Evolutionary conservation across 805 yeast genomes (phyloP).

Genomic region (Torulaspora indica): DNA sequence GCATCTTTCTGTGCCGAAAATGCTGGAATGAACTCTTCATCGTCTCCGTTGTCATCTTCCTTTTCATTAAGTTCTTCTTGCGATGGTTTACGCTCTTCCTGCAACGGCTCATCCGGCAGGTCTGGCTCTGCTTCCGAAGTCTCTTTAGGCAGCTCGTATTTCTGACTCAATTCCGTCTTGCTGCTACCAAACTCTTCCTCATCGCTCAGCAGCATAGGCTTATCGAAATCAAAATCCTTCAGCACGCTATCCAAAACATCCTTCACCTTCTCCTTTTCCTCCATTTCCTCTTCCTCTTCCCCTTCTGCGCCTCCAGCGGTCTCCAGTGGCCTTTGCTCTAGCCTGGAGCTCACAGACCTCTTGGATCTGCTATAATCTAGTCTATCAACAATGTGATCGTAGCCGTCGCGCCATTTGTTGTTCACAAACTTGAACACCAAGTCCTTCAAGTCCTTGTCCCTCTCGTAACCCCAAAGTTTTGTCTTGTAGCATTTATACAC

Average conservation of each 20-base stretch:
- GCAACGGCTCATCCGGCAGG: constrained; percentile 7
- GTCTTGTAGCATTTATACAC: constrained; percentile 59
- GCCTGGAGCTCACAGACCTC: constrained; percentile 7
- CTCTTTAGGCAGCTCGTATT: neutral
- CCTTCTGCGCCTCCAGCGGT: constrained; percentile 11
- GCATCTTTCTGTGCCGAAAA: constrained; percentile 31
- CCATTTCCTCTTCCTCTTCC: constrained; percentile 36
- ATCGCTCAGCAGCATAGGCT: constrained; percentile 46
- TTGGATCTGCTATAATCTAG: constrained; percentile 34
- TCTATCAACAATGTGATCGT: constrained; percentile 72
- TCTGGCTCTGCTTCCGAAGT: neutral
- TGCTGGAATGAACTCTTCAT: constrained; percentile 51
- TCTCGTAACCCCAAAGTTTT: constrained; percentile 88
- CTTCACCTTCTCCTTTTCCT: constrained; percentile 44
- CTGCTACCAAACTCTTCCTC: constrained; percentile 7
- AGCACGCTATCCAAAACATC: constrained; percentile 48
- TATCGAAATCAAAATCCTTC: constrained; percentile 48
- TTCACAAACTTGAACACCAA: constrained; percentile 58
- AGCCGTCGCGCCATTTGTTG: constrained; percentile 76
- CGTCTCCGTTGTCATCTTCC: constrained; percentile 30
- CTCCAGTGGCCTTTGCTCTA: constrained; percentile 6
- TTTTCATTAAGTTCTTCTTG: constrained; percentile 27
- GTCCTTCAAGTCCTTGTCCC: constrained; percentile 55
- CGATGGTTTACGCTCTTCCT: constrained; percentile 24
- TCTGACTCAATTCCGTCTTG: constrained; percentile 5